Percentiles rank a stretch among this genome's conserved stretches.
Conservation (phyloP, 2,329 filamentous ascomycete species). For the Penicillium hordei region DNA sequence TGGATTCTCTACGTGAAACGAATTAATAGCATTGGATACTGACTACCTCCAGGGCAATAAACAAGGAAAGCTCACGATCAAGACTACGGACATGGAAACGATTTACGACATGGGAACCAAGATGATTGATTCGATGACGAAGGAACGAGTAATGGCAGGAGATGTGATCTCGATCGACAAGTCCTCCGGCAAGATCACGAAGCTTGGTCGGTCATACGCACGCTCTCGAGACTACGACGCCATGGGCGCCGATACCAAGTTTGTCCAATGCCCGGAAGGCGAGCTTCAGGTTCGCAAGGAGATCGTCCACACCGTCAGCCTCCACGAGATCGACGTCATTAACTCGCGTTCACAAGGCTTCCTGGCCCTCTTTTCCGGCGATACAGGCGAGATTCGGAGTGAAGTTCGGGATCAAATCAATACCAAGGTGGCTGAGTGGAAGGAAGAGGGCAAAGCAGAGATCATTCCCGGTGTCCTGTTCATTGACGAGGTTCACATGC, state of each 20-base stretch:
- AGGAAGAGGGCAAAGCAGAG: slow-evolving; percentile 97
- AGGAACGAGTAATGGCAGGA: slow-evolving; percentile 97
- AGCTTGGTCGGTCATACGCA: slow-evolving; percentile 91
- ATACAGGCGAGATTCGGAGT: slow-evolving; percentile 95
- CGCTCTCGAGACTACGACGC: slow-evolving; percentile 97
- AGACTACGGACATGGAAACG: slow-evolving; percentile 99
- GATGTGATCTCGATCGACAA: slow-evolving; percentile 99
- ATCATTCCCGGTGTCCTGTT: slow-evolving; percentile 97
- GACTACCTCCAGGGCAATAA: slow-evolving; percentile 68
- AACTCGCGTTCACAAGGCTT: slow-evolving; percentile 99
- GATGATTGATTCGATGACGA: slow-evolving; percentile 99
- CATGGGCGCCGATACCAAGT: slow-evolving; percentile 98
- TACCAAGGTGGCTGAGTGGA: slow-evolving; percentile 98
- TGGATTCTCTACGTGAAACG: not conserved
- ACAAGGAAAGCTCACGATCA: slow-evolving; percentile 98
- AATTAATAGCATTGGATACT: not conserved
- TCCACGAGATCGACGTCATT: slow-evolving; percentile 99
- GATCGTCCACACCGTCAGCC: slow-evolving; percentile 91
- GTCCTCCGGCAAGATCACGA: slow-evolving; percentile 95
- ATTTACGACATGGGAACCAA: slow-evolving; percentile 99
- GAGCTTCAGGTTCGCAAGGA: slow-evolving; percentile 97
- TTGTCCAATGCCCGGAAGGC: slow-evolving; percentile 94
- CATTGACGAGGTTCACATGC: slow-evolving; percentile 99
- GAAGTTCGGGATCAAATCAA: slow-evolving; percentile 99
- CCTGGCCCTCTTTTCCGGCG: slow-evolving; percentile 92